Percentiles rank a stretch among this genome's conserved stretches.
These are phyloP conservation scores for Tetradesmus obliquus DNA, from an alignment of 139 green algal species.

Conservation along the genomic window DNA sequence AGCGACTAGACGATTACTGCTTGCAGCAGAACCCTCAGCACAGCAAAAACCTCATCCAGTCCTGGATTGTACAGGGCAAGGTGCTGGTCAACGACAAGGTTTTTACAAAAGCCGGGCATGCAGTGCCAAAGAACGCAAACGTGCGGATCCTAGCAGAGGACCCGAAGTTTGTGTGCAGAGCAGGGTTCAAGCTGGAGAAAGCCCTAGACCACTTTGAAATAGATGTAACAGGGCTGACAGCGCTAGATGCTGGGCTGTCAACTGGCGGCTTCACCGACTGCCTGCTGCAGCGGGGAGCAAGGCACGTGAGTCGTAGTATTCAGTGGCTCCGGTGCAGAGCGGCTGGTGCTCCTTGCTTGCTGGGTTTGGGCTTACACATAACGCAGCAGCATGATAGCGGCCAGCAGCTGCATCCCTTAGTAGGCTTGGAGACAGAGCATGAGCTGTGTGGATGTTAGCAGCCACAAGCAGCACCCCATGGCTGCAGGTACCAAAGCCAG, in stretches of 20 bases:
- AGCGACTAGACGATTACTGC: conserved; percentile 90
- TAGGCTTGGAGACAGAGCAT: no score
- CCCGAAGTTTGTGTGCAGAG: conserved; percentile 88
- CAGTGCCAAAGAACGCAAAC: conserved; percentile 58
- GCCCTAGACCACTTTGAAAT: conserved; percentile 90
- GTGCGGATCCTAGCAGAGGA: conserved; percentile 80
- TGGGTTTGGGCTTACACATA: no score
- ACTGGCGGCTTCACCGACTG: conserved; percentile 99
- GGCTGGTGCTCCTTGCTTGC: no score
- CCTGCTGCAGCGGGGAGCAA: conserved; percentile 91
- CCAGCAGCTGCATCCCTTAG: not conserved
- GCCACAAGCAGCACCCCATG: no score
- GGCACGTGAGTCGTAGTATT: conserved; percentile 59
- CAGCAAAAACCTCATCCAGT: conserved; percentile 88
- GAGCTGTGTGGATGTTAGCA: no score
- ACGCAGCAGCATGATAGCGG: not conserved
- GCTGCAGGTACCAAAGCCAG: no score
- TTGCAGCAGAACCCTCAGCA: conserved; percentile 80
- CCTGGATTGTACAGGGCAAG: conserved; percentile 94
- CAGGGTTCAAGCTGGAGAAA: conserved; percentile 94
- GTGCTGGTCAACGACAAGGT: conserved; percentile 78
- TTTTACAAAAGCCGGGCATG: conserved; percentile 84
- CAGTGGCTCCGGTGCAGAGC: not conserved
- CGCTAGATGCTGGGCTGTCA: conserved; percentile 93
- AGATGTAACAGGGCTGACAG: conserved; percentile 75